A percentile compares a stretch with the other conserved stretches of the same genome.
phyloP scores from a whole-genome alignment of 2,329 filamentous ascomycete species.

The Colletotrichum graminicola region DNA sequence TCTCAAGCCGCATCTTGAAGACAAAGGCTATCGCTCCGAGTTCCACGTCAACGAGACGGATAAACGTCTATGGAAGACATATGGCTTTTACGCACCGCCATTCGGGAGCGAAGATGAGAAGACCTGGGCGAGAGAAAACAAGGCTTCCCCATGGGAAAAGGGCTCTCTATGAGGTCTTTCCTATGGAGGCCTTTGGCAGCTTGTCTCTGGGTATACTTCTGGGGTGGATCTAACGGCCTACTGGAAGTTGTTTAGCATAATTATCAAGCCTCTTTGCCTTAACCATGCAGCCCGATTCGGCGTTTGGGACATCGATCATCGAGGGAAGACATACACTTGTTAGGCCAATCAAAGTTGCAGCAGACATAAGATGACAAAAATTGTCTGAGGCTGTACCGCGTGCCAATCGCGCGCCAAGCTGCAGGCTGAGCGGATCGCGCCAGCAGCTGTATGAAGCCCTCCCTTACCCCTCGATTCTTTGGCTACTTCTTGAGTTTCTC shows the following conservation, averaged over 20 bases:
- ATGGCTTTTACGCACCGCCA: constrained; percentile 54
- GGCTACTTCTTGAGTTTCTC: not conserved
- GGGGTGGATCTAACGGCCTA: not conserved
- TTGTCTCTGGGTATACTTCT: not conserved
- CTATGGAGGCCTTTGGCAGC: rapidly evolving
- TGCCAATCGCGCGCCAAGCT: not conserved
- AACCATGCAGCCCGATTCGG: not conserved
- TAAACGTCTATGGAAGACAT: constrained; percentile 58
- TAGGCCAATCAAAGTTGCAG: not conserved
- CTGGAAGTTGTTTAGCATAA: not conserved
- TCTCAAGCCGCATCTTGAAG: constrained; percentile 55
- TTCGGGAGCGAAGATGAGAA: constrained; percentile 51
- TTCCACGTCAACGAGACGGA: constrained; percentile 57
- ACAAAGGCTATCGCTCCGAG: constrained; percentile 59
- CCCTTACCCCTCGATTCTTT: not conserved
- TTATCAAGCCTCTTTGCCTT: not conserved
- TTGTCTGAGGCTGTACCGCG: not conserved
- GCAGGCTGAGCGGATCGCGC: not conserved
- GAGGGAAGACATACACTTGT: not conserved
- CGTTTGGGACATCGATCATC: rapidly evolving
- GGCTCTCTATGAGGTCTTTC: not conserved
- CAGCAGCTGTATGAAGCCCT: not conserved
- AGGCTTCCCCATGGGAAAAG: not conserved
- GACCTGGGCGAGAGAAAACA: constrained; percentile 47
- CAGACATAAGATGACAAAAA: not conserved